Evolutionary conservation across 2,329 filamentous ascomycete species (phyloP), one percentile per base, ranked within the genome.

Genomic region (Ophiostoma angusticollis): DNA sequence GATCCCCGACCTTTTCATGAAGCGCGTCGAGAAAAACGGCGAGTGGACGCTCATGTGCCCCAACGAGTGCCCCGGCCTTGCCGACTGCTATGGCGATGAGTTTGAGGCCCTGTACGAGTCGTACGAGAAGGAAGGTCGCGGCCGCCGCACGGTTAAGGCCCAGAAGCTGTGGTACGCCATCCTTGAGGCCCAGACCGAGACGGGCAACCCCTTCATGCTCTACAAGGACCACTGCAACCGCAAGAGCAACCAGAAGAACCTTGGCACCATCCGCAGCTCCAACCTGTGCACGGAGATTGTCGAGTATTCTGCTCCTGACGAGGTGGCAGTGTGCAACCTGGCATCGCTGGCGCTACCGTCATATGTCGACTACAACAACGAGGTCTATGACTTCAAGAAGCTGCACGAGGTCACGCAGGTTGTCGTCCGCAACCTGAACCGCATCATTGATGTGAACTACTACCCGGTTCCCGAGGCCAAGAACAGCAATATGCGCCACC

Each of bases 231-330:
- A 80, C 55, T 89, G 83, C 77, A 98, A 98, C 76, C 78, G 78
- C 61, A 98, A 98, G 81, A 95, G 87, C 72, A 98, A 98, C 75
- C 91, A 98, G 70, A 96, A 98, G 80, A 98, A 98, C 65, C 73
- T 98, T 23, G 91, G 91, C 49, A 95, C 87, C 46, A 98, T 98
- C 54, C 86, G 86, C 62, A 95, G 85, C 72, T 98, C 91, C 56
- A 98, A 98, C 63, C 72, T 98, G 35, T 98, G 91, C 78, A 96
- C 89, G 36, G 91, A 98, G 65, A 98, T 98, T 53, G 75, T 98
- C 49, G 91, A 98, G 68, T 98, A 95, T 70, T 93, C 72, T 49
- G 85, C 91, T 25, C 89, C 91, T 25, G 91, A 98, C 62, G 91
- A 98, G 73, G 91, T 98, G 36, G 91, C 91, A 51, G 91, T 96